Conservation (phyloP, 148 eudicot species). For the Fagopyrum homotropicum region DNA sequence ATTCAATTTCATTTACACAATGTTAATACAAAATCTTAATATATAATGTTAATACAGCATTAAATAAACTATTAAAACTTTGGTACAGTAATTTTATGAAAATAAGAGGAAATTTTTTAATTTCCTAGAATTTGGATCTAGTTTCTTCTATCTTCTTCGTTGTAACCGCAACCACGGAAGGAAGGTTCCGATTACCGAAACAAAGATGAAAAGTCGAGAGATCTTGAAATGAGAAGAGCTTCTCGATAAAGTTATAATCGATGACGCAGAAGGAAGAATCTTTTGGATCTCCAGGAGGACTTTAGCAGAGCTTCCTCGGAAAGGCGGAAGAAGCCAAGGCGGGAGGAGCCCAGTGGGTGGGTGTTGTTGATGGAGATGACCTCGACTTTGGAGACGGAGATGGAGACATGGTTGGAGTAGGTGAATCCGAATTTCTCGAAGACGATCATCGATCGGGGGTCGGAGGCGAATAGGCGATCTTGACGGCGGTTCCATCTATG, state of each 20-base stretch:
- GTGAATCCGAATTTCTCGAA: conserved; percentile 93
- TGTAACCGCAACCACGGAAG: conserved; percentile 37
- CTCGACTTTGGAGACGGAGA: conserved; percentile 58
- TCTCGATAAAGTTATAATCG: conserved; percentile 44
- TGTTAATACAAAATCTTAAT: no score
- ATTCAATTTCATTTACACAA: no score
- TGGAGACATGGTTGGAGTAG: conserved; percentile 45
- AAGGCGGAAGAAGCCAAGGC: conserved; percentile 72
- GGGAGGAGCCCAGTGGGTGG: conserved; percentile 44
- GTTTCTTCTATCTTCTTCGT: neutral
- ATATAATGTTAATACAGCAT: no score
- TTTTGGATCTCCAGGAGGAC: conserved; percentile 75
- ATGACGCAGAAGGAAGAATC: conserved; percentile 59
- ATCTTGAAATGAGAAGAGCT: conserved; percentile 58
- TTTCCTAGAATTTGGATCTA: no score
- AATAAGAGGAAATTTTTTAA: no score
- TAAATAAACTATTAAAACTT: no score
- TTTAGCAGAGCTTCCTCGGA: conserved; percentile 74
- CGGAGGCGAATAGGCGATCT: conserved; percentile 25
- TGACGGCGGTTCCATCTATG: no score
- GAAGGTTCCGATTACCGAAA: conserved; percentile 11
- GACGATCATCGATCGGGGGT: conserved; percentile 70
- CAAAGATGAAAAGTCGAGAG: conserved; percentile 59
- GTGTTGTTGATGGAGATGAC: conserved; percentile 31
- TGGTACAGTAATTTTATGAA: no score